phyloP scores from a whole-genome alignment of 2,329 filamentous ascomycete species.

The Metarhizium humberi region DNA sequence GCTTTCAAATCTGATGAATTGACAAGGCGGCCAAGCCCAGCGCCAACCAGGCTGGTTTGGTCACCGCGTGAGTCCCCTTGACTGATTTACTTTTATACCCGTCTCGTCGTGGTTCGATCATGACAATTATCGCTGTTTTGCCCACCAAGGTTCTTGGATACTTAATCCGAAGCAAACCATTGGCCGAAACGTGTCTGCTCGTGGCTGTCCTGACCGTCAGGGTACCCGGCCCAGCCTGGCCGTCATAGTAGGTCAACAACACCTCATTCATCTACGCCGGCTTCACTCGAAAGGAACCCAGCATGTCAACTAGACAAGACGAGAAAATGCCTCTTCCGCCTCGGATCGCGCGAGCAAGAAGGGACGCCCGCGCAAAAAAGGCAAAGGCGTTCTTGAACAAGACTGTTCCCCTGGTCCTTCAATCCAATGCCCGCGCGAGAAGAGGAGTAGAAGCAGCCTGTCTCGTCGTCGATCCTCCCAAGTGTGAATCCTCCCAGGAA shows the following conservation, averaged over 20 bases:
- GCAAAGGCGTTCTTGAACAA: conserved; percentile 50
- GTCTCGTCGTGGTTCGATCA: not conserved
- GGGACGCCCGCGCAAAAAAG: conserved; percentile 39
- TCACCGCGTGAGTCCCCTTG: not conserved
- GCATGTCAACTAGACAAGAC: not conserved
- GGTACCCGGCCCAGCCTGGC: not conserved
- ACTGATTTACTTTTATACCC: not conserved
- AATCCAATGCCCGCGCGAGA: conserved; percentile 43
- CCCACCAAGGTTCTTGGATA: not conserved
- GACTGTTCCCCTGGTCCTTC: conserved; percentile 46
- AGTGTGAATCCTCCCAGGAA: not conserved
- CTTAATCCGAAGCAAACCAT: not conserved
- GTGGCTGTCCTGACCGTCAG: not conserved
- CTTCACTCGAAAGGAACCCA: not conserved
- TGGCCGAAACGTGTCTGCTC: not conserved
- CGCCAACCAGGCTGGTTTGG: too few species aligned
- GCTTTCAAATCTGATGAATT: not conserved
- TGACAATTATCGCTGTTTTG: not conserved
- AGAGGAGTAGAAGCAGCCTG: conserved; percentile 43
- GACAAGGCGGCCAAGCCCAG: not conserved
- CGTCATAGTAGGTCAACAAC: too few species aligned
- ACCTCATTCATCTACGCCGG: too few species aligned
- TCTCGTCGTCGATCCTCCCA: conserved; percentile 27
- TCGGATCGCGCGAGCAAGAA: not conserved
- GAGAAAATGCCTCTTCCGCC: conserved; percentile 1